phyloP scores from a whole-genome alignment of 805 yeast genomes.

The Candida krabiensis region DNA sequence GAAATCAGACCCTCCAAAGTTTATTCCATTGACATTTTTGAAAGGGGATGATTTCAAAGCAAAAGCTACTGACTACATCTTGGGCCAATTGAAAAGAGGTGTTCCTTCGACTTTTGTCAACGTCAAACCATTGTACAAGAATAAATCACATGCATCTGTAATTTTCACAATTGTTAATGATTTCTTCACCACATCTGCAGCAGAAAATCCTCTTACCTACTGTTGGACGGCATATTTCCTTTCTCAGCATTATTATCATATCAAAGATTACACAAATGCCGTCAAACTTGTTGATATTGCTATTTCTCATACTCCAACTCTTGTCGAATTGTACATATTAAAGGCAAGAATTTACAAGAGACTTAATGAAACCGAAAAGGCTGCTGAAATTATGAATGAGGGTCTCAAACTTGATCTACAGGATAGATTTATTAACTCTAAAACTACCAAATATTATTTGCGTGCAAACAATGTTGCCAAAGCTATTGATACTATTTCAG shows the following conservation, averaged over 20 bases:
- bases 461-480: slow-evolving; percentile 73
- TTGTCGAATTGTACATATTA: slow-evolving; percentile 77
- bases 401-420: slow-evolving; percentile 81
- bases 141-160: slow-evolving; percentile 35
- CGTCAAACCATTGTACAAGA: slow-evolving; percentile 74
- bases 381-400: slow-evolving; percentile 63
- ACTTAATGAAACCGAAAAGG: slow-evolving; percentile 57
- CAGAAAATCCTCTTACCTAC: slow-evolving; percentile 41
- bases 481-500: slow-evolving; percentile 70
- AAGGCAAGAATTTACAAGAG: slow-evolving; percentile 83
- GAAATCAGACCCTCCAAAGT: slow-evolving; percentile 74
- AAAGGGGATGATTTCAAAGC: slow-evolving; percentile 46
- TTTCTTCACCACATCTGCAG: slow-evolving; percentile 36
- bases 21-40: slow-evolving; percentile 74
- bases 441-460: slow-evolving; percentile 78
- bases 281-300: slow-evolving; percentile 58
- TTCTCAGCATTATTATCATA: slow-evolving; percentile 70
- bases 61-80: slow-evolving; percentile 54
- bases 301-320: slow-evolving; percentile 72
- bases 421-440: slow-evolving; percentile 89
- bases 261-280: slow-evolving; percentile 56
- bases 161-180: slow-evolving; percentile 56
- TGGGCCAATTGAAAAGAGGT: slow-evolving; percentile 66
- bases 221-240: slow-evolving; percentile 78
- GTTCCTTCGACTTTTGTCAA: slow-evolving; percentile 90